Conservation (phyloP, 257 asterid genomes). For the Scutellaria galericulata region DNA sequence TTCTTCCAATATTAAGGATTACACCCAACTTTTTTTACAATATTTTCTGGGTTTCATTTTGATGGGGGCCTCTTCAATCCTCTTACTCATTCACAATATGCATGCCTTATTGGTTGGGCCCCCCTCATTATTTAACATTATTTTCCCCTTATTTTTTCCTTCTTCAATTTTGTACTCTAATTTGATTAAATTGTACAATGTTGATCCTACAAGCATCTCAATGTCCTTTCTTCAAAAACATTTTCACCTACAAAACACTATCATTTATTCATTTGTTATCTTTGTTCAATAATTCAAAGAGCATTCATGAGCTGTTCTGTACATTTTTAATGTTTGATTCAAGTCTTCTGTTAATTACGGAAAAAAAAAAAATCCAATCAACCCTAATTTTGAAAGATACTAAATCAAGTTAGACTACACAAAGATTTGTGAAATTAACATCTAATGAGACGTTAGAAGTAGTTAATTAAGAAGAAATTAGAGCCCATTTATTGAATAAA, state of each 20-base stretch:
- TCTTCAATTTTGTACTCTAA: background rate
- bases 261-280: background rate
- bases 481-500: background rate
- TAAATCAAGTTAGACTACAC: background rate
- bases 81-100: conserved; percentile 30
- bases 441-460: background rate
- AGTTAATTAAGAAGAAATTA: no score
- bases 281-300: no score
- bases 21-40: conserved; percentile 32
- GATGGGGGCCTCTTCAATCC: conserved; percentile 18
- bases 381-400: no score
- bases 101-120: conserved; percentile 38
- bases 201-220: no score
- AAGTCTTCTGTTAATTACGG: no score
- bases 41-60: background rate
- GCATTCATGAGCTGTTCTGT: no score
- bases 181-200: background rate
- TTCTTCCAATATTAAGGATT: conserved; percentile 30
- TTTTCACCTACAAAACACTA: background rate
- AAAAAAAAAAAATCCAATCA: no score
- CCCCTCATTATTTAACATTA: background rate
- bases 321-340: no score
- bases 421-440: background rate
- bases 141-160: background rate
- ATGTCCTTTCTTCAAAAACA: background rate